These are phyloP conservation scores for Hypoxylon cercidicola DNA, from an alignment of 495 filamentous ascomycete genomes.

Conservation along the genomic window DNA sequence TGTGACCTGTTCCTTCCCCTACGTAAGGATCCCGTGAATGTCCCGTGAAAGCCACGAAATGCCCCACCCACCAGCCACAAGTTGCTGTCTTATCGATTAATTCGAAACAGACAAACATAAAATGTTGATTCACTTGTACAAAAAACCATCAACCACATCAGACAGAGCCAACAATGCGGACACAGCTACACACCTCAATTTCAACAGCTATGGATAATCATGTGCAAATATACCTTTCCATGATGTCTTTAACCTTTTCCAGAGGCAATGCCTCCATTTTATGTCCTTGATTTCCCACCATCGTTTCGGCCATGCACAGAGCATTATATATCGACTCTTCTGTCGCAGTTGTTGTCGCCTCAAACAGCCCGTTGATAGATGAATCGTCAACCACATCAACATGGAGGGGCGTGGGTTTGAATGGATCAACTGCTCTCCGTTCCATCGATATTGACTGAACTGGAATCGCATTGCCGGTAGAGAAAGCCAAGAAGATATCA, in stretches of 20 bases:
- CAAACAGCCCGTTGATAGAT: slow-evolving; percentile 61
- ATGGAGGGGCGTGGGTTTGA: slow-evolving; percentile 48
- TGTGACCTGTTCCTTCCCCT: slow-evolving; percentile 11
- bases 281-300: slow-evolving; percentile 52
- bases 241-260: slow-evolving; percentile 57
- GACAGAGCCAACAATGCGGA: too few species aligned
- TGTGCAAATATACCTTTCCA: slow-evolving; percentile 52
- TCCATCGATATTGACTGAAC: slow-evolving; percentile 48
- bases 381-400: slow-evolving; percentile 58
- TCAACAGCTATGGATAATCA: not conserved
- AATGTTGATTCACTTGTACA: too few species aligned
- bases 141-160: too few species aligned
- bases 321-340: slow-evolving; percentile 67
- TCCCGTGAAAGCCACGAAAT: not conserved
- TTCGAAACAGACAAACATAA: too few species aligned
- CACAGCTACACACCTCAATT: too few species aligned
- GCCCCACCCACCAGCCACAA: not conserved
- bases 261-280: slow-evolving; percentile 58
- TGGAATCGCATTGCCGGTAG: slow-evolving; percentile 57
- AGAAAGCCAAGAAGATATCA: slow-evolving; percentile 65
- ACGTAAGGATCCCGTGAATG: too few species aligned
- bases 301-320: slow-evolving; percentile 60
- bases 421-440: slow-evolving; percentile 42
- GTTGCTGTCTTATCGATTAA: too few species aligned
- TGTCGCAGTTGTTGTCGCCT: slow-evolving; percentile 59